Conservation (phyloP, 805 yeast genomes). For the Candida parachauliodes region DNA sequence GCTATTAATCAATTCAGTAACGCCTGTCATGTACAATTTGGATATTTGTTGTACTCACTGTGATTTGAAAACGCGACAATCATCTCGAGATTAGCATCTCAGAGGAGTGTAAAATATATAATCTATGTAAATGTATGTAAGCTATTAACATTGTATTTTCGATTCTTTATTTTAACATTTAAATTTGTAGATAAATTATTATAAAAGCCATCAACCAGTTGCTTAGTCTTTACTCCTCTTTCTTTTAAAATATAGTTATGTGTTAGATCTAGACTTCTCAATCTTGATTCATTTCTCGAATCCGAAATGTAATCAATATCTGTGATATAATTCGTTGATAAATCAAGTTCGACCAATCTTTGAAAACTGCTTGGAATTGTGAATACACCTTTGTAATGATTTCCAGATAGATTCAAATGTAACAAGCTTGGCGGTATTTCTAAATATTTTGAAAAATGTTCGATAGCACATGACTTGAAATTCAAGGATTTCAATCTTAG, state of each 20-base stretch:
- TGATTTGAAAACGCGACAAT: too few species aligned
- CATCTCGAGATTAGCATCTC: too few species aligned
- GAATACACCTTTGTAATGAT: conserved; percentile 8
- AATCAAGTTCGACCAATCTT: conserved; percentile 11
- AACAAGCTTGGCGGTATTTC: conserved; percentile 13
- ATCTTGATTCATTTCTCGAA: conserved; percentile 4
- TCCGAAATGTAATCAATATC: conserved; percentile 11
- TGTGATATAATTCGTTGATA: conserved; percentile 17
- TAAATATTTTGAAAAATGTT: conserved; percentile 10
- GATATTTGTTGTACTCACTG: too few species aligned
- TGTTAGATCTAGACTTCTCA: conserved; percentile 18
- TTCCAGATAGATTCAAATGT: conserved; percentile 12
- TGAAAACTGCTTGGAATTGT: conserved; percentile 8
- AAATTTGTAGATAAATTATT: conserved; percentile 17
- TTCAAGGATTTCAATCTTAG: conserved; percentile 12
- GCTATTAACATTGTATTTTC: conserved; percentile 26
- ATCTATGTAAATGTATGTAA: conserved; percentile 18
- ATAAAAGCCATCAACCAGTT: conserved; percentile 21
- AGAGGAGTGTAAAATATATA: too few species aligned
- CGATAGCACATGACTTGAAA: conserved; percentile 15
- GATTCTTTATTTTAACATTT: conserved; percentile 16
- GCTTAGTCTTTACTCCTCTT: conserved; percentile 9
- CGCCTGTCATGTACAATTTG: too few species aligned
- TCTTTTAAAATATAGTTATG: conserved; percentile 15
- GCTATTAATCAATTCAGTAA: too few species aligned